These are phyloP conservation scores for Cryoendolithus antarcticus DNA, from an alignment of 2,329 filamentous ascomycete species.

Conservation along the genomic window DNA sequence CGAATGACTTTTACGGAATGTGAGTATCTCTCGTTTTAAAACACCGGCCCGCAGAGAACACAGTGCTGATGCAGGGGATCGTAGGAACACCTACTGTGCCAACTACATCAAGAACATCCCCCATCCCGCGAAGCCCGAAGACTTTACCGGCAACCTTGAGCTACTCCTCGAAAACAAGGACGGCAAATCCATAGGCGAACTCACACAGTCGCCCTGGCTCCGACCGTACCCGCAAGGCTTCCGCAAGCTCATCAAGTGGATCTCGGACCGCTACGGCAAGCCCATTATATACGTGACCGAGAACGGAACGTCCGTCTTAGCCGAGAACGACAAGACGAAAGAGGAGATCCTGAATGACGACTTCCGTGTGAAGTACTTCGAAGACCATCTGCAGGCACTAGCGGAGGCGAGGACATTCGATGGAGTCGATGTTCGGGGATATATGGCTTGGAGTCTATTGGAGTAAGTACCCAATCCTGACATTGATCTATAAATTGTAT, in stretches of 20 bases:
- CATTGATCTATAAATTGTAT: conserved; percentile 1
- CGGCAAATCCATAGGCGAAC: conserved; percentile 62
- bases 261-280: conserved; percentile 61
- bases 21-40: background rate
- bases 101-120: conserved; percentile 63
- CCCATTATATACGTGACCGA: conserved; percentile 81
- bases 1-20: conserved; percentile 90
- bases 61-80: too few relatives aligned
- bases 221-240: conserved; percentile 65
- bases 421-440: conserved; percentile 66
- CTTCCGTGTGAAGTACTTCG: conserved; percentile 69
- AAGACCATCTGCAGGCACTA: conserved; percentile 64
- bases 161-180: conserved; percentile 54
- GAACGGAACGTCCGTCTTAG: conserved; percentile 75
- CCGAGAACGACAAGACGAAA: conserved; percentile 61
- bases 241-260: conserved; percentile 63
- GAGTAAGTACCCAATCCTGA: conserved; percentile 41
- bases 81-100: conserved; percentile 69
- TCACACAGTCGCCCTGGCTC: conserved; percentile 75
- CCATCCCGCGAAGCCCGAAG: conserved; percentile 47
- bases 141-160: conserved; percentile 67
- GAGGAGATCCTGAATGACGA: conserved; percentile 67
- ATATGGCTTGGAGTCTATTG: conserved; percentile 79
- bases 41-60: too few relatives aligned
- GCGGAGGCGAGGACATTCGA: conserved; percentile 59